A percentile compares a stretch with the other conserved stretches of the same genome.
phyloP scores from a whole-genome alignment of 495 filamentous ascomycete species.

The Aspergillus kassunensis region DNA sequence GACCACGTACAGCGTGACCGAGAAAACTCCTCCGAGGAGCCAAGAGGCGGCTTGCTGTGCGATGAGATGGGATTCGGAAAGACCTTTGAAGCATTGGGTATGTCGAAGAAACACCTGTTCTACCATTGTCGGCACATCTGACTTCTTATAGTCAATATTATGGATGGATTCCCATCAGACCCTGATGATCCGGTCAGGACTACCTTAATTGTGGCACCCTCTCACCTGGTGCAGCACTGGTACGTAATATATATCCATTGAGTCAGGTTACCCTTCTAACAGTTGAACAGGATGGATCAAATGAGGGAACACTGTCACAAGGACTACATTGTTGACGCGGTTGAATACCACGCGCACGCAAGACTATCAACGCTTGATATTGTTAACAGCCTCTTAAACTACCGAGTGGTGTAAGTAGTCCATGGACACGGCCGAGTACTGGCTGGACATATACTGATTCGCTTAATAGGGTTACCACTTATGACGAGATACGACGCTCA shows the following conservation, averaged over 20 bases:
- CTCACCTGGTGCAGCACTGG: conserved; percentile 43
- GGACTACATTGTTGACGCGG: conserved; percentile 12
- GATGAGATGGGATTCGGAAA: conserved; percentile 68
- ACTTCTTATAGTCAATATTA: conserved; percentile 37
- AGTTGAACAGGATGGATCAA: conserved; percentile 28
- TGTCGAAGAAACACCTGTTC: neutral
- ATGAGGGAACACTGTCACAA: conserved; percentile 34
- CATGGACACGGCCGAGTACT: too few species aligned
- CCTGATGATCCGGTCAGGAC: conserved; percentile 20
- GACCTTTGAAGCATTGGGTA: conserved; percentile 45
- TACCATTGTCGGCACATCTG: neutral
- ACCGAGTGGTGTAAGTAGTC: conserved; percentile 25
- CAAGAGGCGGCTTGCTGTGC: conserved; percentile 52
- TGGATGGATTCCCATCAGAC: conserved; percentile 37
- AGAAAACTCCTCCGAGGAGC: conserved; percentile 38
- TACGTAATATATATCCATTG: neutral
- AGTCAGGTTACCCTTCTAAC: neutral
- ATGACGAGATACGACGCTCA: conserved; percentile 47
- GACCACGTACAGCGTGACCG: conserved; percentile 31
- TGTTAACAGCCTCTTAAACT: conserved; percentile 11
- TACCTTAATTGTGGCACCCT: conserved; percentile 51
- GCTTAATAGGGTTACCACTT: conserved; percentile 43
- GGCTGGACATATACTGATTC: neutral
- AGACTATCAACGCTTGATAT: conserved; percentile 11
- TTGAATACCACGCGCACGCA: conserved; percentile 12